Conservation (phyloP, 208 protist genomes). For the Sergeia podlipaevii region DNA sequence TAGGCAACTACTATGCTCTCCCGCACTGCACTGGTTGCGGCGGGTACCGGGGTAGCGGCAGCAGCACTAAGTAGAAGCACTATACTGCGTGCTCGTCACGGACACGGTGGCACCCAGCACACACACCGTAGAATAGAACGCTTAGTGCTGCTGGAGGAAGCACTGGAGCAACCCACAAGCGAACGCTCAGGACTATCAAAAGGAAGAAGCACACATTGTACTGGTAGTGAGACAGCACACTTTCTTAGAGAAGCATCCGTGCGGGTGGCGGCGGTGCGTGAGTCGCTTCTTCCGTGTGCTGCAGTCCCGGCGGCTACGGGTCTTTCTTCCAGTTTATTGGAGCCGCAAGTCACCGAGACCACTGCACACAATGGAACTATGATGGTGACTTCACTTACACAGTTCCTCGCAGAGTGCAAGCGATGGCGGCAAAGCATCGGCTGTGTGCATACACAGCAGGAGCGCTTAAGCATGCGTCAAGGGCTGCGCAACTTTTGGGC, state of each 20-base stretch:
- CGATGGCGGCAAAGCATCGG: conserved; percentile 36
- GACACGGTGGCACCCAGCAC: conserved; percentile 23
- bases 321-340: too few species aligned
- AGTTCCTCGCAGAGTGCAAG: conserved; percentile 63
- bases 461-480: conserved; percentile 32
- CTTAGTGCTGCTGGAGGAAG: conserved; percentile 22
- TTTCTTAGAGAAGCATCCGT: background rate
- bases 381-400: conserved; percentile 29
- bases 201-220: background rate
- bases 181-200: background rate
- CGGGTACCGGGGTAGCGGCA: too few species aligned
- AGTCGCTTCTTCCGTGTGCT: too few species aligned
- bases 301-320: too few species aligned
- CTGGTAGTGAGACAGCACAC: conserved; percentile 1
- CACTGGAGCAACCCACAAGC: conserved; percentile 5
- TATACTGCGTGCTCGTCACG: conserved; percentile 15
- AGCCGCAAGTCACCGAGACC: too few species aligned
- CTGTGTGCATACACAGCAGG: conserved; percentile 11
- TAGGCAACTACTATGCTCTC: too few species aligned
- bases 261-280: background rate
- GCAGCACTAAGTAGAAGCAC: too few species aligned
- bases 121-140: conserved; percentile 18
- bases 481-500: conserved; percentile 51
- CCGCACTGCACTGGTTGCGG: too few species aligned
- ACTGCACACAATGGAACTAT: too few species aligned